Evolutionary conservation across 768 basidiomycete species (phyloP).

Genomic region (Dendrothele bispora): DNA sequence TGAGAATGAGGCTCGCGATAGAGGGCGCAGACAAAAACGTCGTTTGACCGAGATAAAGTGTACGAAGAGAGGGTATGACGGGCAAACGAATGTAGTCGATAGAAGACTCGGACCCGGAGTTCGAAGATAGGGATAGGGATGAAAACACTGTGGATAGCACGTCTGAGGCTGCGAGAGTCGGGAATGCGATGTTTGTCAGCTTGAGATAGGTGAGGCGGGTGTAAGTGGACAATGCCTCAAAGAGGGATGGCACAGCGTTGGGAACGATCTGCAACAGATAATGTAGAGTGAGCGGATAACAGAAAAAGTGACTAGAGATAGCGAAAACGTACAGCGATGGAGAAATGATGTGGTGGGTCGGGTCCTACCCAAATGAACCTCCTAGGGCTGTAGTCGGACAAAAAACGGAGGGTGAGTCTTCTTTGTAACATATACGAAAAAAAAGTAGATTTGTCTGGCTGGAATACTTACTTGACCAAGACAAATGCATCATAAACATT

Average conservation of each 20-base stretch:
- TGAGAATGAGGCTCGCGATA: slow-evolving; percentile 4
- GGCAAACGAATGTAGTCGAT: slow-evolving; percentile 1
- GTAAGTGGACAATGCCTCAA: slow-evolving; percentile 32
- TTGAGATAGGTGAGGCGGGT: slow-evolving; percentile 34
- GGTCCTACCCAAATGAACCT: slow-evolving; percentile 59
- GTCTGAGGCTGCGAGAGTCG: slow-evolving; percentile 1
- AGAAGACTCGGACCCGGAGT: not conserved
- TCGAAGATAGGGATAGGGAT: too few species aligned
- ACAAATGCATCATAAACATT: slow-evolving; percentile 31
- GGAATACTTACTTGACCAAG: slow-evolving; percentile 33
- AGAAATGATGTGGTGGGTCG: slow-evolving; percentile 62
- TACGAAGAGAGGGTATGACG: slow-evolving; percentile 7
- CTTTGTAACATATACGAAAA: not conserved
- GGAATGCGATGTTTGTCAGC: slow-evolving; percentile 38
- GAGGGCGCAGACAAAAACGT: slow-evolving; percentile 7
- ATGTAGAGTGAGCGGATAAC: not conserved
- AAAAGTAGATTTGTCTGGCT: not conserved
- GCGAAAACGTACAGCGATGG: slow-evolving; percentile 50
- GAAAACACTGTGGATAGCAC: too few species aligned
- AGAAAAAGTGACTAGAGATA: not conserved
- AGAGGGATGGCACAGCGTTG: slow-evolving; percentile 20
- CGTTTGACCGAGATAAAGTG: slow-evolving; percentile 6
- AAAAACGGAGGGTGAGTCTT: not conserved
- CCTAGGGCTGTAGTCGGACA: slow-evolving; percentile 34
- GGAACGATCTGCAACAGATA: slow-evolving; percentile 22